A percentile compares a stretch with the other conserved stretches of the same genome.
phyloP scores from a whole-genome alignment of 495 filamentous ascomycete species.

The Hapsidospora chrysogenum region DNA sequence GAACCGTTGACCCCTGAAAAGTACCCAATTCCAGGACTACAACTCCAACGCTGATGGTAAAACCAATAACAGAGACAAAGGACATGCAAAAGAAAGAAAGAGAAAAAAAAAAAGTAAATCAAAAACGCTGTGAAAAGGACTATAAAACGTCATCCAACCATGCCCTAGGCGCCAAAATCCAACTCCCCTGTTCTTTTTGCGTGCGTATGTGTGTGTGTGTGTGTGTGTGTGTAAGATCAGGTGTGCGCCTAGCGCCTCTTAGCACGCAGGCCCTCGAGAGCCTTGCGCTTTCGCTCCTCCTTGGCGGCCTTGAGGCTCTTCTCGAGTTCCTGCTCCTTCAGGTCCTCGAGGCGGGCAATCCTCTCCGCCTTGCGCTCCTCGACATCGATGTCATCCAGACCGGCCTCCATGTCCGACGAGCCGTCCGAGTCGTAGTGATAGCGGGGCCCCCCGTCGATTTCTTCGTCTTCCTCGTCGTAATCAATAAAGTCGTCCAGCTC shows the following conservation, averaged over 20 bases:
- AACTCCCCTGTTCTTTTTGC: no score
- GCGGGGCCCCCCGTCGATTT: conserved; percentile 17
- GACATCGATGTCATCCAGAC: conserved; percentile 37
- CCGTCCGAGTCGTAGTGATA: conserved; percentile 28
- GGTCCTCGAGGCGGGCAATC: conserved; percentile 34
- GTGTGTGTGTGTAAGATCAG: no score
- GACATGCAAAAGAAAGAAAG: not conserved
- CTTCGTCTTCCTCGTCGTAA: conserved; percentile 35
- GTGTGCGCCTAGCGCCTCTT: not conserved
- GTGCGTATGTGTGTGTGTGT: no score
- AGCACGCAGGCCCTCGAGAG: not conserved
- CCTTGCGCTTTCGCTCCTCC: conserved; percentile 21
- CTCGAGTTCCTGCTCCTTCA: conserved; percentile 26
- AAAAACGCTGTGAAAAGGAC: not conserved
- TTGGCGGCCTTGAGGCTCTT: conserved; percentile 26
- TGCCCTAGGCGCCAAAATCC: no score
- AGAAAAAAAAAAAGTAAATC: not conserved
- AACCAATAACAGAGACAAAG: not conserved
- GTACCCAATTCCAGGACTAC: not conserved
- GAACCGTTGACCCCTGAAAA: no score
- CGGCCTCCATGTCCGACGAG: conserved; percentile 48
- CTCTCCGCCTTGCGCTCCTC: conserved; percentile 35
- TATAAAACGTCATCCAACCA: not conserved
- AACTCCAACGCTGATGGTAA: not conserved
- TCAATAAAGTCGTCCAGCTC: conserved; percentile 34